Evolutionary conservation across 768 basidiomycete species (phyloP).

Genomic region (Pleurotus citrinopileatus): DNA sequence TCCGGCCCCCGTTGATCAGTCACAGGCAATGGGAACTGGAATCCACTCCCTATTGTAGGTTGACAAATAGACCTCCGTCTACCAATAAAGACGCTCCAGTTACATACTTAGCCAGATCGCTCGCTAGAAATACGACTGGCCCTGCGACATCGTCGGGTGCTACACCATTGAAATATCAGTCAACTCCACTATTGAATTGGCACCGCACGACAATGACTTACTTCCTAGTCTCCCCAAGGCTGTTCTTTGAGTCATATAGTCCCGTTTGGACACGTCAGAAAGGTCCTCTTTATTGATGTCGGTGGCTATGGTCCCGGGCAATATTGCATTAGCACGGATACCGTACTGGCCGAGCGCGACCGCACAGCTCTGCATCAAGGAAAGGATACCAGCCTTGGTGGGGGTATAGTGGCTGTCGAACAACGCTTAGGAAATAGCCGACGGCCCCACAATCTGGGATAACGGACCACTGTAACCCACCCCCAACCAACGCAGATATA

Average conservation of each 20-base stretch:
- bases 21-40: neutral
- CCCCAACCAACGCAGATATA: conserved; percentile 79
- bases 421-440: neutral
- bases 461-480: conserved; percentile 60
- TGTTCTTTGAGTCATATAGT: conserved; percentile 63
- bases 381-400: conserved; percentile 76
- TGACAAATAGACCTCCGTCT: conserved; percentile 75
- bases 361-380: conserved; percentile 78
- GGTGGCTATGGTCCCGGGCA: conserved; percentile 79
- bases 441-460: neutral
- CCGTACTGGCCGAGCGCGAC: conserved; percentile 75
- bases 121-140: conserved; percentile 71
- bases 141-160: conserved; percentile 72
- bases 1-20: neutral
- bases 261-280: conserved; percentile 51
- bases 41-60: conserved; percentile 48
- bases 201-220: conserved; percentile 23
- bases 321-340: conserved; percentile 67
- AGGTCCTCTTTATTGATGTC: conserved; percentile 79
- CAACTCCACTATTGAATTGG: neutral
- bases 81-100: conserved; percentile 65
- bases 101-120: conserved; percentile 68
- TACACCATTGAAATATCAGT: conserved; percentile 17
- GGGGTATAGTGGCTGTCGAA: conserved; percentile 65
- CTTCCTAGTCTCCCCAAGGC: conserved; percentile 65